Evolutionary conservation across 495 filamentous ascomycete species (phyloP).

Genomic region (Aspergillus taichungensis): DNA sequence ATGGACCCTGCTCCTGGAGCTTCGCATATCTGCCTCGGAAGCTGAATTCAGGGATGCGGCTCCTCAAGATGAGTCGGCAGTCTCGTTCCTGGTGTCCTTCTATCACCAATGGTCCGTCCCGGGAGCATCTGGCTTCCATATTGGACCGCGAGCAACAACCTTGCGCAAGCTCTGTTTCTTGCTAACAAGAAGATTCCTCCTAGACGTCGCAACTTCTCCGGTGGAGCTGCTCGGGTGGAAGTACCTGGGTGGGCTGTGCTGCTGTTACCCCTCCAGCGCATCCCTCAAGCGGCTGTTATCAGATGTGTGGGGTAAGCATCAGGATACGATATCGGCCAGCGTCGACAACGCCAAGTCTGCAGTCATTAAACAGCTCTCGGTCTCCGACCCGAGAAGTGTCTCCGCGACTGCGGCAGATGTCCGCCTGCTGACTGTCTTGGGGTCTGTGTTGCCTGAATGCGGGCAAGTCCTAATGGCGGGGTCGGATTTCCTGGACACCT

Average conservation of each 20-base stretch:
- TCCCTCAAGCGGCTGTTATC: slow-evolving; percentile 37
- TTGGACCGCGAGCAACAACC: slow-evolving; percentile 38
- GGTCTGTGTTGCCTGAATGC: slow-evolving; percentile 24
- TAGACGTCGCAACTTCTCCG: slow-evolving; percentile 17
- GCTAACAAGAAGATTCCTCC: slow-evolving; percentile 40
- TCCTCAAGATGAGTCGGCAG: slow-evolving; percentile 44
- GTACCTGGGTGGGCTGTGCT: slow-evolving; percentile 29
- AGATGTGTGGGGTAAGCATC: slow-evolving; percentile 29
- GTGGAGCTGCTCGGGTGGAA: slow-evolving; percentile 28
- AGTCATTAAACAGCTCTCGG: slow-evolving; percentile 40
- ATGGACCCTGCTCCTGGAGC: slow-evolving; percentile 58
- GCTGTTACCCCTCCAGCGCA: slow-evolving; percentile 31
- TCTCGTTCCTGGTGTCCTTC: slow-evolving; percentile 54
- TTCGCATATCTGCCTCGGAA: slow-evolving; percentile 50
- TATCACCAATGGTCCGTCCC: slow-evolving; percentile 39
- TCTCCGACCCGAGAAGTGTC: slow-evolving; percentile 27
- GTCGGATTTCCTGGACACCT: slow-evolving; percentile 74
- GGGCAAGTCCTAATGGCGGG: slow-evolving; percentile 64
- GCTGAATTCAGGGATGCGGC: slow-evolving; percentile 43
- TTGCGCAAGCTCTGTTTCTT: slow-evolving; percentile 57
- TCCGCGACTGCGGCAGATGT: slow-evolving; percentile 24
- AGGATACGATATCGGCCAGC: slow-evolving; percentile 25
- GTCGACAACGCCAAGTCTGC: slow-evolving; percentile 39
- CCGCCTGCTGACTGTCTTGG: slow-evolving; percentile 32
- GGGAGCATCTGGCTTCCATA: slow-evolving; percentile 27